phyloP scores from a whole-genome alignment of 1,139 yeast species.

The Blastobotrys capitulatus region DNA sequence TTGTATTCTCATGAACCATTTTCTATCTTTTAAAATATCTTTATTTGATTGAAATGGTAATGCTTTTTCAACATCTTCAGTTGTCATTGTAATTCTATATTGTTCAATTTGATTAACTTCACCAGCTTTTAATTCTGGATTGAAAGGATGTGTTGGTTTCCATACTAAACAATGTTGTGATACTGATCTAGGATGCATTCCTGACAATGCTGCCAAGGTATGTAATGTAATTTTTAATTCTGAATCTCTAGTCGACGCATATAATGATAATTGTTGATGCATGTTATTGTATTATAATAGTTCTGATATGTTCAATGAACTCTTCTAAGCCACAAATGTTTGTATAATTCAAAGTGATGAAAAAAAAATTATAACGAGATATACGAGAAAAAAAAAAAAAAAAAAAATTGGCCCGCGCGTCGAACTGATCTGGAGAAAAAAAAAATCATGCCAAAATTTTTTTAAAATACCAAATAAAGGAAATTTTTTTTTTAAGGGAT shows the following conservation, averaged over 20 bases:
- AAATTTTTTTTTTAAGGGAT: too few relatives aligned
- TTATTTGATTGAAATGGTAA: slow-evolving; percentile 14
- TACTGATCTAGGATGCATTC: slow-evolving; percentile 30
- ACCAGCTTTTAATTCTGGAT: slow-evolving; percentile 31
- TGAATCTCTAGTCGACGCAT: slow-evolving; percentile 28
- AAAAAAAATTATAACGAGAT: neutral
- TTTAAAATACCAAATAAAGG: too few relatives aligned
- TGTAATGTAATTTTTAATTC: slow-evolving; percentile 32
- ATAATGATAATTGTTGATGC: slow-evolving; percentile 35
- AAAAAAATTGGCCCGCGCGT: too few relatives aligned
- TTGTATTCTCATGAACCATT: slow-evolving; percentile 63
- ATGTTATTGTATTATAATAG: slow-evolving; percentile 8
- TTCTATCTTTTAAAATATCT: slow-evolving; percentile 12
- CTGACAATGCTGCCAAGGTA: slow-evolving; percentile 33
- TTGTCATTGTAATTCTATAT: slow-evolving; percentile 28
- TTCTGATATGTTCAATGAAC: too few relatives aligned
- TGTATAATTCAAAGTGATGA: too few relatives aligned
- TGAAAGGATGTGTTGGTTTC: slow-evolving; percentile 30
- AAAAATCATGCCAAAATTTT: too few relatives aligned
- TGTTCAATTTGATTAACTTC: slow-evolving; percentile 34
- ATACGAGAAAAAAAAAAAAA: neutral
- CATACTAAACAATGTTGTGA: slow-evolving; percentile 29
- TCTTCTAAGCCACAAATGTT: too few relatives aligned
- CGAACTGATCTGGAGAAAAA: too few relatives aligned
- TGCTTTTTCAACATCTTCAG: slow-evolving; percentile 11